A percentile compares a stretch with the other conserved stretches of the same genome.
Conservation (phyloP, 257 asterid genomes). For the Avicennia marina region DNA sequence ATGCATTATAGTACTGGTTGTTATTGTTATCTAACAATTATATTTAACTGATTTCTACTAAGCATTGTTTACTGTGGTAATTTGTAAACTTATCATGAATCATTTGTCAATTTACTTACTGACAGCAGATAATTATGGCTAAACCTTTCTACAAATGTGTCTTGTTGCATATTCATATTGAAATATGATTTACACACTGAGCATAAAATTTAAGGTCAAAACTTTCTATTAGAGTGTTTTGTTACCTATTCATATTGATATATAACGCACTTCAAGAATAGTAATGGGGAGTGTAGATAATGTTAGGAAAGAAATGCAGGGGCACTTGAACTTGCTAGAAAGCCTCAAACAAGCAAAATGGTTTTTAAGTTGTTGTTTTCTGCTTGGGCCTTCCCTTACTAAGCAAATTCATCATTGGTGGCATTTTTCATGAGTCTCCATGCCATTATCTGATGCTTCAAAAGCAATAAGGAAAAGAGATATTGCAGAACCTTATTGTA, state of each 20-base stretch:
- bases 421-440: conserved; percentile 41
- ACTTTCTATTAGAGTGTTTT: too few relatives aligned
- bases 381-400: conserved; percentile 39
- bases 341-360: conserved; percentile 34
- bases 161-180: background rate
- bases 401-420: conserved; percentile 40
- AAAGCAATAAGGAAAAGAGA: conserved; percentile 58
- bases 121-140: conserved; percentile 1
- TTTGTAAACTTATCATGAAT: background rate
- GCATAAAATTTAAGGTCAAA: too few relatives aligned
- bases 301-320: conserved; percentile 26
- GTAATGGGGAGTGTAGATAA: conserved; percentile 2
- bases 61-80: conserved; percentile 1
- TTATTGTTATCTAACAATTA: conserved; percentile 3
- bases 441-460: conserved; percentile 48
- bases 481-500: conserved; percentile 43
- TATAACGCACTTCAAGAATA: conserved; percentile 3
- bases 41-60: background rate
- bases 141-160: background rate
- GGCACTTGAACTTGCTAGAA: conserved; percentile 43
- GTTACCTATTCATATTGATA: background rate
- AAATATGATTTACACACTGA: too few relatives aligned
- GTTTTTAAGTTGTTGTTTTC: conserved; percentile 51
- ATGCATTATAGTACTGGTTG: too few relatives aligned
- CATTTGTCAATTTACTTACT: background rate